Percentiles rank a stretch among this genome's conserved stretches.
phyloP scores from a whole-genome alignment of 177 flowering plant species.

The Telopea speciosissima region DNA sequence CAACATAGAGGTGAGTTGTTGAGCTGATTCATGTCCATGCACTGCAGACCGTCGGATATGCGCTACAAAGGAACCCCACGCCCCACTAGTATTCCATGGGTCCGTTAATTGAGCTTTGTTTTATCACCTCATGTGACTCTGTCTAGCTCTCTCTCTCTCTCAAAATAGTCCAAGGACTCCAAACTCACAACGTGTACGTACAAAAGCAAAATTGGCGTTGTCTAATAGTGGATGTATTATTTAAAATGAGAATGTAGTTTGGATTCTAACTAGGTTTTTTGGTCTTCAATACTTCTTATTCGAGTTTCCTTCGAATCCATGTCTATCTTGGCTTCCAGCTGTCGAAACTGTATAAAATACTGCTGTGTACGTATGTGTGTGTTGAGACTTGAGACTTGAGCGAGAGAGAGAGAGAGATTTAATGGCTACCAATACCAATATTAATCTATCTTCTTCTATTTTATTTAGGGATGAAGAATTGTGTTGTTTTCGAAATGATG shows the following conservation, averaged over 20 bases:
- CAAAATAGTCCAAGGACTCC: not conserved
- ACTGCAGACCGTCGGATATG: too few species aligned
- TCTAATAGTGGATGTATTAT: not conserved
- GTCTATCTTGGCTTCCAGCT: constrained; percentile 1
- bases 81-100: not conserved
- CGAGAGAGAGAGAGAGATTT: too few species aligned
- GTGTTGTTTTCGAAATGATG: too few species aligned
- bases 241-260: not conserved
- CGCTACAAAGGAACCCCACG: too few species aligned
- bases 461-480: too few species aligned
- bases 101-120: not conserved
- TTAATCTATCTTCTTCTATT: too few species aligned
- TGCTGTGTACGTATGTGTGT: not conserved
- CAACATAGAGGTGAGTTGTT: too few species aligned
- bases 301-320: not conserved
- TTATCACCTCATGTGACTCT: not conserved
- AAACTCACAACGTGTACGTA: not conserved
- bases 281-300: not conserved
- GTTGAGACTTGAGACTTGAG: too few species aligned
- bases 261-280: not conserved
- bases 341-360: not conserved
- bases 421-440: too few species aligned
- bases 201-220: not conserved
- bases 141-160: too few species aligned
- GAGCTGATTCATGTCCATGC: too few species aligned